Evolutionary conservation across 371 early-diverging fungal species (phyloP), one percentile per base, ranked within the genome.

Genomic region (Lichtheimia ornata): DNA sequence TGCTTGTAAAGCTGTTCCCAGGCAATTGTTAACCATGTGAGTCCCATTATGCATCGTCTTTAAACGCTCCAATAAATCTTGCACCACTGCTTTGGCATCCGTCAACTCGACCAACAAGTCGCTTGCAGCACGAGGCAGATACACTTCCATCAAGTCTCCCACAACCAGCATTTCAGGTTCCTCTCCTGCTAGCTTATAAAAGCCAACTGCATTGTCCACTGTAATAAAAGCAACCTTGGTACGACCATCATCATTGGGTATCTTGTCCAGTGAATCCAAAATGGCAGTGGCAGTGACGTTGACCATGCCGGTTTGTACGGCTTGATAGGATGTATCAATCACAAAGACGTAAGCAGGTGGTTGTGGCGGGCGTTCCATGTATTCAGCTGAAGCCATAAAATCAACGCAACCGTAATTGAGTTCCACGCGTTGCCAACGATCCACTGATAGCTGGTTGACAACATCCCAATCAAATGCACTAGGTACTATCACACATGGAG

Each of bases 81-180:
- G 84, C 14, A 93, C 73, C 2, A 77, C 58, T 1, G 67, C 30
- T 43, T 87, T 77, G 12, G 84, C 84, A 62, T 94, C 94, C 15
- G 72, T 66, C 60, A 94, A 73, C 53, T 89, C 86, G 28, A 93
- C 93, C n/a, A 94, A 77, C 50, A 93, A 77, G 65, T 91, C 92
- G 11, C 83, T 77, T 12, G 91, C 84, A 28, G 86, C 71, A 14
- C 74, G 69, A 20, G 94, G 94, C 57, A 94, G 52, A 63, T 88
- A 91, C 5, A 86, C 71, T 17, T 93, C 93, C 4, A 84, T 87
- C 6, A 93, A 65, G 58, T 94, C 94, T 9, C 85, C 72, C 1
- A 93, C 90, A 5, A 93, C 89, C 42, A 94, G 72, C 81, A 93
- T 88, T 61, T 93, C 89, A 9, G 94, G 93, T 63, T 93, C 91